Evolutionary conservation across 2,329 filamentous ascomycete species (phyloP), one percentile per base, ranked within the genome.

Genomic region (Colletotrichum sp.): DNA sequence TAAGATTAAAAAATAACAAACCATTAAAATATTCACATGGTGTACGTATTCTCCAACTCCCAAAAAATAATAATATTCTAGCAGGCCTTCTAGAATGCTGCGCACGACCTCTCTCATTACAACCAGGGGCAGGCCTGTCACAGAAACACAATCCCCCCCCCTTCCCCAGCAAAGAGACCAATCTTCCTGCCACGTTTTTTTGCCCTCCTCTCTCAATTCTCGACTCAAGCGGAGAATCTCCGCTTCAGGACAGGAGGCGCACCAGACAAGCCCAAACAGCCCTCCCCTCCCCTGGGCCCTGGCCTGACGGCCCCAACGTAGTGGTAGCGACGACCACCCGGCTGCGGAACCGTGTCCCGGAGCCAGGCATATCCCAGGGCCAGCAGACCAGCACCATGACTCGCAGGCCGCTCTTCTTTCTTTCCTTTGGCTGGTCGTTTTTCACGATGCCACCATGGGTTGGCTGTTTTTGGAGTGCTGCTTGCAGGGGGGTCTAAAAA

Each of bases 171-270:
- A 68, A 8, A 57, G 39, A 63, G 36, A 63, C 68, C 68, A 75
- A 75, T 72, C 73, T 72, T 66, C 57, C 69, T 68, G 73, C 73
- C 73, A 75, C 69, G 73, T 72, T 72, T 72, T 75, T 55, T 48
- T 36, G 9, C 62, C 34, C 34, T 64, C 62, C 44, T 39, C 30
- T 30, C 30, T 24, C 52, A 28, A n/a, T n/a, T 16, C 63, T 59
- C 69, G 64, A 75, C 68, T 72, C 63, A 65, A 73, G 73, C 70
- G 73, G 64, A 68, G 73, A 75, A 72, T 68, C 69, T 75, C 72
- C 69, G 72, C 63, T 63, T 59, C 63, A 75, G 44, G 57, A 59
- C 69, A 71, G 44, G 57, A 13, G 44, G 65, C 39, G 22, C 24
- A 67, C 39, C 39, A 67, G 26, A 67, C 48, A 72, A 34, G 72